These are phyloP conservation scores for Fonsecaea pugnacius DNA, from an alignment of 2,329 filamentous ascomycete species.

Conservation along the genomic window DNA sequence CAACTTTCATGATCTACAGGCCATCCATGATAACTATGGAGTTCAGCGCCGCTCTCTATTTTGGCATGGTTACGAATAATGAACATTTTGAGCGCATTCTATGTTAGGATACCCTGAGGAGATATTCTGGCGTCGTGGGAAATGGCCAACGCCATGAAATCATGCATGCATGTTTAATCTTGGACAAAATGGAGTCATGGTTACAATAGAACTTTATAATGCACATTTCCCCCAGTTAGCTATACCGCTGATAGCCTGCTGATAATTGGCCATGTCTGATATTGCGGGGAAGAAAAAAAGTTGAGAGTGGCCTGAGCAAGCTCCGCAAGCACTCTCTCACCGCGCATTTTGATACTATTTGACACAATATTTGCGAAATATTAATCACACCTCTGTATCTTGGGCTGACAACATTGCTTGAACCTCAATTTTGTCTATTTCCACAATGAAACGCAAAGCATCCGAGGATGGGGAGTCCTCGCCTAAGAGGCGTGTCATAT, in stretches of 20 bases:
- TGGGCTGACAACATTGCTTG: not conserved
- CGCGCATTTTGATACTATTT: not conserved
- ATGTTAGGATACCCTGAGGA: slow-evolving; percentile 6
- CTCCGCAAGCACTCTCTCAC: not conserved
- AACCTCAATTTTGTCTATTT: not conserved
- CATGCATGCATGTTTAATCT: not conserved
- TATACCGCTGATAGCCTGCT: not conserved
- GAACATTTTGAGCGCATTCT: not conserved
- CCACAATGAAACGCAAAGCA: slow-evolving; percentile 50
- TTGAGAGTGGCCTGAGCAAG: not conserved
- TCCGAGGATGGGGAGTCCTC: slow-evolving; percentile 31
- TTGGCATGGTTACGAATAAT: slow-evolving; percentile 12
- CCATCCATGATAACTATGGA: not conserved
- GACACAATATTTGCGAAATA: not conserved
- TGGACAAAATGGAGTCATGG: not conserved
- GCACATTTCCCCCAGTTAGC: not conserved
- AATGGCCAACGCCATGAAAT: not conserved
- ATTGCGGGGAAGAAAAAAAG: not conserved
- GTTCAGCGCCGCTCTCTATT: not conserved
- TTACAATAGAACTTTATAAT: not conserved
- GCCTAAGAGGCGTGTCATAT: slow-evolving; percentile 33
- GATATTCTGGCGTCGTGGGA: not conserved
- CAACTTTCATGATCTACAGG: not conserved
- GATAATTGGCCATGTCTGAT: not conserved
- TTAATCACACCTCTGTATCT: not conserved